Evolutionary conservation across 768 basidiomycete genomes (phyloP).

Genomic region (Artomyces pyxidatus): DNA sequence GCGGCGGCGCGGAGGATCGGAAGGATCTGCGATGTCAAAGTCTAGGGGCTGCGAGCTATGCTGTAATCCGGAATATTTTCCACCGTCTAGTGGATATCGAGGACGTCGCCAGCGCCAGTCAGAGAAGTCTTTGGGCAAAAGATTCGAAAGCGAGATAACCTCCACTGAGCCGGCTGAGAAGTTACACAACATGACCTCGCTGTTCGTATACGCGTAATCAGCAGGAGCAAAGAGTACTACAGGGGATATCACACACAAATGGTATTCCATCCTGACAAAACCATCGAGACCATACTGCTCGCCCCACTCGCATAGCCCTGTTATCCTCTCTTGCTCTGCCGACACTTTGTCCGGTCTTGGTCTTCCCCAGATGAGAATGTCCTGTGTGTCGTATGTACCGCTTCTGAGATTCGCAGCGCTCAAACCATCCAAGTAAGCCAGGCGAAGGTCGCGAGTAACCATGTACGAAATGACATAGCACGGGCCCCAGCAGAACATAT

Average conservation of each 20-base stretch:
- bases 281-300: neutral
- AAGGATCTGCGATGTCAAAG: no score
- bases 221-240: neutral
- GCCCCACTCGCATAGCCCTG: neutral
- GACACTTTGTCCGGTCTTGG: neutral
- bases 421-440: neutral
- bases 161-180: neutral
- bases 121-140: neutral
- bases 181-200: conserved; percentile 7
- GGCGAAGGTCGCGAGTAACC: neutral
- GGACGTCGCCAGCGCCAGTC: no score
- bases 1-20: no score
- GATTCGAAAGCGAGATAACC: neutral
- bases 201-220: neutral
- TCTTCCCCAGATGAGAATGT: neutral
- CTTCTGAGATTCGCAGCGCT: neutral
- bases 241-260: neutral
- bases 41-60: neutral
- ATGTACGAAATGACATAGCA: neutral
- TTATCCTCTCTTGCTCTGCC: neutral
- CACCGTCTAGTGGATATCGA: neutral
- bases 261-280: neutral
- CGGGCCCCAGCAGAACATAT: neutral
- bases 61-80: neutral
- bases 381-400: neutral